These are phyloP conservation scores for Calonectria hongkongensis DNA, from an alignment of 2,329 filamentous ascomycete genomes.

Conservation along the genomic window DNA sequence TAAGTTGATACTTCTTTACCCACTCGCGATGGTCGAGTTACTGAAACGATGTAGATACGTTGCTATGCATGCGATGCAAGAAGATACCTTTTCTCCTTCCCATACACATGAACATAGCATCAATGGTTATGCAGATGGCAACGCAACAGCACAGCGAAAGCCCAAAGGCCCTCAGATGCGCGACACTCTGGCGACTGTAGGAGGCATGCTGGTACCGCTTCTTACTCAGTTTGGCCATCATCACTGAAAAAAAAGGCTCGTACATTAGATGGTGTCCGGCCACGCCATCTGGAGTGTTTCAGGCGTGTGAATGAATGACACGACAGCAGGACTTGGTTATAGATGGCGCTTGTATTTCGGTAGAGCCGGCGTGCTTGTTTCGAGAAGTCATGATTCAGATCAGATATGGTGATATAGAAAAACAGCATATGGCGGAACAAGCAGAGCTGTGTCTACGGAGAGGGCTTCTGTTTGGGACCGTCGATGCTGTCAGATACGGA, in stretches of 20 bases:
- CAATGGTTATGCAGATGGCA: slow-evolving; percentile 74
- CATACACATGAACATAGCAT: slow-evolving; percentile 73
- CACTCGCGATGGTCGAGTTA: background rate
- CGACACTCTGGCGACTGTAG: slow-evolving; percentile 82
- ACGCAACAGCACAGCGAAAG: slow-evolving; percentile 67
- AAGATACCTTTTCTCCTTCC: slow-evolving; percentile 73
- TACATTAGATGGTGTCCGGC: slow-evolving; percentile 37
- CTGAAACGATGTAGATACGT: slow-evolving; percentile 81
- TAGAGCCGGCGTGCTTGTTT: slow-evolving; percentile 51
- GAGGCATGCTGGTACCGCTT: slow-evolving; percentile 86
- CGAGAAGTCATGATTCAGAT: slow-evolving; percentile 37
- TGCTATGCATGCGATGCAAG: slow-evolving; percentile 98
- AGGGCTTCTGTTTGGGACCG: slow-evolving; percentile 32
- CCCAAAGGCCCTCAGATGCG: slow-evolving; percentile 76
- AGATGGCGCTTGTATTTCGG: slow-evolving; percentile 45
- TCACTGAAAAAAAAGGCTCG: slow-evolving; percentile 65
- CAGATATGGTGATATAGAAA: slow-evolving; percentile 33
- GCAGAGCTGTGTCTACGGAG: slow-evolving; percentile 29
- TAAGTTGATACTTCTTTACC: slow-evolving; percentile 68
- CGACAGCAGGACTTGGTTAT: slow-evolving; percentile 40
- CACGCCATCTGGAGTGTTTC: slow-evolving; percentile 35
- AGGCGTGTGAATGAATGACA: slow-evolving; percentile 34
- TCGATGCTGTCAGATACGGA: slow-evolving; percentile 41
- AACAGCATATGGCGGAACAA: slow-evolving; percentile 43
- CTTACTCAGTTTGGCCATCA: slow-evolving; percentile 87